Conservation (phyloP, 768 basidiomycete genomes). For the Phylloporus sp. region DNA sequence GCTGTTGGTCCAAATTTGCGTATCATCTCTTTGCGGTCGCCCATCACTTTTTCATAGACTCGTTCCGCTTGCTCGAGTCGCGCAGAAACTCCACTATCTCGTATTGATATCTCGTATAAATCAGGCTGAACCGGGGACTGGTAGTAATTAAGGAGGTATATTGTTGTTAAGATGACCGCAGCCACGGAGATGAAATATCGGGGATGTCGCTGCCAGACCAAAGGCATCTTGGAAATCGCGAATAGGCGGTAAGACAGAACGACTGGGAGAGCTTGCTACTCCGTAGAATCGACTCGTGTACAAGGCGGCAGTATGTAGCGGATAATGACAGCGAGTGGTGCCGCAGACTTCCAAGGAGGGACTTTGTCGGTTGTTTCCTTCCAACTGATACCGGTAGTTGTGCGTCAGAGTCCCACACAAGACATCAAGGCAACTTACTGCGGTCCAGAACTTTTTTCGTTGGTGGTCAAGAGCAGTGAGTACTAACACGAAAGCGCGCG, state of each 20-base stretch:
- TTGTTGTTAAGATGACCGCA: constrained; percentile 38
- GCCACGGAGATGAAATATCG: constrained; percentile 47
- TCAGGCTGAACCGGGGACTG: constrained; percentile 24
- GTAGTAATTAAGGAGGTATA: constrained; percentile 45
- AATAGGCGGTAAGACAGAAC: neutral
- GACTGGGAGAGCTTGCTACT: constrained; percentile 6
- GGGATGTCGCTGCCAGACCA: constrained; percentile 44
- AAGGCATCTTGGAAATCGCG: constrained; percentile 24
- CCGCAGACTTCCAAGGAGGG: constrained; percentile 6
- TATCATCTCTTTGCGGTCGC: constrained; percentile 45
- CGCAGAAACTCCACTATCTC: constrained; percentile 35
- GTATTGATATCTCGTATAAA: constrained; percentile 22
- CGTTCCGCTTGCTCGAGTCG: constrained; percentile 42
- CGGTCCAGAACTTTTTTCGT: constrained; percentile 1
- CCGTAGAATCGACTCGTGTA: constrained; percentile 7
- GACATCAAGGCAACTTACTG: constrained; percentile 13
- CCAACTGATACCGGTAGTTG: neutral
- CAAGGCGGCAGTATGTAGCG: constrained; percentile 1
- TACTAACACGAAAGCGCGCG: constrained; percentile 5
- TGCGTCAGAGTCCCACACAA: neutral
- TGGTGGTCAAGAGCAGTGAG: constrained; percentile 1
- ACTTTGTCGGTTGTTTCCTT: constrained; percentile 1
- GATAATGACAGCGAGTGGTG: constrained; percentile 15
- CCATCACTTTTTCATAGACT: constrained; percentile 43
- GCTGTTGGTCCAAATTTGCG: constrained; percentile 51